Evolutionary conservation across 129 eudicot species (phyloP), one percentile per base, ranked within the genome.

Genomic region (Centrapalus pauciflorus): DNA sequence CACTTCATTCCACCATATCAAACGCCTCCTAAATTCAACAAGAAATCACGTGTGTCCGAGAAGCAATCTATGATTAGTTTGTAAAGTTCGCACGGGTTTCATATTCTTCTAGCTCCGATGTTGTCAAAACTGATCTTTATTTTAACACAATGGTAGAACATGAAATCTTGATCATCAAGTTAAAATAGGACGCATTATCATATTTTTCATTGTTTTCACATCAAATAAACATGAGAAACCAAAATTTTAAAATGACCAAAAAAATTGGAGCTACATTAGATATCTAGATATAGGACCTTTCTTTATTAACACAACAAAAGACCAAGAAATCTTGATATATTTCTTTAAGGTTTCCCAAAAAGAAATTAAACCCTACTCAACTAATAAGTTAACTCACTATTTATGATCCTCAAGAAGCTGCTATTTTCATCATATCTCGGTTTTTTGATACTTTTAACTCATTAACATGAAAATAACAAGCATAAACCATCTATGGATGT

Each of bases 341-440:
- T 67, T 62, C 80, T 87, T 87, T 64, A 84, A 79, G 82, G 19
- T 71, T 76, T 61, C 74, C 84, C 64, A 46, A n/a, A n/a, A n/a
- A n/a, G n/a, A n/a, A n/a, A 56, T 78, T 9, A 54, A 69, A 57
- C 35, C 64, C 32, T 54, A 69, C 69, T 46, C 76, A 77, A 77
- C 87, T 69, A 66, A 69, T 32, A 74, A 83, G 81, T 76, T 51
- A 81, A 78, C 85, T 60, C 38, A 51, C 59, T 61, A 75, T 70
- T 38, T 56, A 70, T 69, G 69, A 57, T 41, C 60, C 65, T 80
- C 50, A 45, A 5, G 77, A 20, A 63, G 64, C 59, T 51, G 26
- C 20, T n/a, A 55, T 43, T 35, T 51, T 11, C 41, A 33, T 75
- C 50, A 52, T 69, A 54, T 56, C 21, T 32, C 1, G 26, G 24